Evolutionary conservation across 2,329 filamentous ascomycete species (phyloP).

Genomic region (Trichoderma sp.): DNA sequence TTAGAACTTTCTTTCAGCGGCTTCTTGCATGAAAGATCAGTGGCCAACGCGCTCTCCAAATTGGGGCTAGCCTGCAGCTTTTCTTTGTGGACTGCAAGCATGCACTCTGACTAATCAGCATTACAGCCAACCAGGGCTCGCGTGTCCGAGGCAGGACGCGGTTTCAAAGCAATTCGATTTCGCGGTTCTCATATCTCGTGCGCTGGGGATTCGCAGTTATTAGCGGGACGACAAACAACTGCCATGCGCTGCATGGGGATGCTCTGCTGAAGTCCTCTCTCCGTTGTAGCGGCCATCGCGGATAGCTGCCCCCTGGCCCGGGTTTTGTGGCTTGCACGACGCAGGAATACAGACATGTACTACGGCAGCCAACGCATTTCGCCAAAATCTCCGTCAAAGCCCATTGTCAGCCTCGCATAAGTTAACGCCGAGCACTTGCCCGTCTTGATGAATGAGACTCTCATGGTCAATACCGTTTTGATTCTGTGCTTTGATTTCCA

Average conservation of each 20-base stretch:
- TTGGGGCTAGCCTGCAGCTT: conserved; percentile 4
- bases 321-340: conserved; percentile 14
- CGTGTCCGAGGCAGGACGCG: conserved; percentile 17
- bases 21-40: background rate
- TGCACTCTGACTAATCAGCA: conserved; percentile 16
- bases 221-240: background rate
- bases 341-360: background rate
- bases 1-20: background rate
- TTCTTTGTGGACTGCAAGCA: background rate
- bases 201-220: background rate
- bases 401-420: conserved; percentile 20
- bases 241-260: conserved; percentile 10
- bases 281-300: background rate
- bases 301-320: background rate
- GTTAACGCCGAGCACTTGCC: background rate
- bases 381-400: conserved; percentile 13
- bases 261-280: background rate
- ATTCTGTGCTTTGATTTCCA: background rate
- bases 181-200: conserved; percentile 10
- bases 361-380: background rate
- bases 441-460: background rate
- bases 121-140: conserved; percentile 17
- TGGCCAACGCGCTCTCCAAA: conserved; percentile 18
- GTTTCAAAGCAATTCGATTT: conserved; percentile 10
- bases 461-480: background rate